Base-by-base conservation (phyloP, 2,329 filamentous ascomycete genomes). In the Polytolypa hystricis region DNA sequence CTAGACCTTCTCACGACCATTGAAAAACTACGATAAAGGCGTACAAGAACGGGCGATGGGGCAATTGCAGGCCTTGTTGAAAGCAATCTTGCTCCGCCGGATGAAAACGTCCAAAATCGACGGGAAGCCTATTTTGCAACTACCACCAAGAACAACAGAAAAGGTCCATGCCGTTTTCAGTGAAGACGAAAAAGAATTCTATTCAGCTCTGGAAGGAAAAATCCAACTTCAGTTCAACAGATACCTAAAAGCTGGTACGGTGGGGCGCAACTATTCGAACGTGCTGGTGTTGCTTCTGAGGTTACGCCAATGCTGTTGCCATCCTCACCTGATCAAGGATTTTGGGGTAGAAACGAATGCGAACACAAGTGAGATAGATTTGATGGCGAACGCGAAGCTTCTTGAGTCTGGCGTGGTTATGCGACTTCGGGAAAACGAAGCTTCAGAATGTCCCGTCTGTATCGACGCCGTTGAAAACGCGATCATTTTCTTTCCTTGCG, bases 371-470 rank as follows among this genome's bases (percentile, higher is more conserved):
- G 67, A 69, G 33, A 62, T 73, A 4, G 67, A 77, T 18, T 71
- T 84, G 53, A 51, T 75, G 10, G 66, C 69, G 2, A 67, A 84
- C 14, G 83, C 84, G 1, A 71, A 73, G 48, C 54, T 65, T 14
- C 64, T 94, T 8, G 56, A 65, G 4, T 47, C 57, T 1, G 64
- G 73, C 2, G 81, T 84, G 9, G 67, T 93, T 12, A 52, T 64
- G n/a, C 74, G 84, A 5, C 70, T 91, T 52, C 81, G 66, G 44
- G 60, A 64, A 9, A 60, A 65, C 4, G 67, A 76, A 1, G 71
- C 67, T 2, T 84, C 89, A 33, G 80, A 87, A 53, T 93, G 86
- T 50, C 83, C 83, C 0, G 77, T 91, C 14, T 94, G 86, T 55
- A 79, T 82, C 40, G 86, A 94, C 49, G 77, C 69, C 2, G 74